These are phyloP conservation scores for Tritrichomonas musculus DNA, from an alignment of 208 protist species.

Conservation along the genomic window DNA sequence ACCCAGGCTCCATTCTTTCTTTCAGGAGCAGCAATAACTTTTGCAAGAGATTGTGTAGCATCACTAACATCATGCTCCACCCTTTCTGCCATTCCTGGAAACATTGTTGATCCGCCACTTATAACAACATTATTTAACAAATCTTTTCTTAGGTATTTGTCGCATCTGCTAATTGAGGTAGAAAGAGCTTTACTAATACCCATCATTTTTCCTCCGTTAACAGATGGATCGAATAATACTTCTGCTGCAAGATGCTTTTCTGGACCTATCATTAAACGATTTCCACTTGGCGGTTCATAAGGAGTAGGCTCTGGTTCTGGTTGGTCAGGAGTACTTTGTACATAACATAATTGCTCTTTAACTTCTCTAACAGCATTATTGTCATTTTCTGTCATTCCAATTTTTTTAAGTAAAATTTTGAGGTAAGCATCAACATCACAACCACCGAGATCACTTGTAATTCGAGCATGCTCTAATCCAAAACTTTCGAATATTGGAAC, in stretches of 20 bases:
- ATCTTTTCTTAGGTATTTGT: conserved; percentile 58
- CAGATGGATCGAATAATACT: conserved; percentile 27
- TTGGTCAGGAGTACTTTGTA: not conserved
- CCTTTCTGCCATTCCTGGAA: conserved; percentile 83
- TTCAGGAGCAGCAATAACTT: conserved; percentile 62
- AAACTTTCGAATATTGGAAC: not conserved
- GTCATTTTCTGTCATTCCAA: conserved; percentile 4
- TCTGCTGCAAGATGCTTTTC: not conserved
- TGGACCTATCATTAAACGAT: not conserved
- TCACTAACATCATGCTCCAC: conserved; percentile 68
- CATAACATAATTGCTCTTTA: conserved; percentile 34
- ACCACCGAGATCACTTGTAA: not conserved
- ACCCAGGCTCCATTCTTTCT: conserved; percentile 66
- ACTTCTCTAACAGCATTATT: conserved; percentile 26
- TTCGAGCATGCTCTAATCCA: not conserved
- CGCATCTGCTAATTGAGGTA: conserved; percentile 59
- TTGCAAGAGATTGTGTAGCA: conserved; percentile 51
- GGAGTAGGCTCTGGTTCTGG: not conserved
- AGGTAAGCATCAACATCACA: not conserved
- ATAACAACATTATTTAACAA: conserved; percentile 59
- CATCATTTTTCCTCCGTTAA: not conserved
- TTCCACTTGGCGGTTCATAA: not conserved
- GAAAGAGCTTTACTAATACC: conserved; percentile 37
- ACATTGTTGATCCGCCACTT: conserved; percentile 57
- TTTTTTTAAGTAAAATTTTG: not conserved